Base-by-base conservation (phyloP, 2,329 filamentous ascomycete genomes). In the Diaporthe sp. region DNA sequence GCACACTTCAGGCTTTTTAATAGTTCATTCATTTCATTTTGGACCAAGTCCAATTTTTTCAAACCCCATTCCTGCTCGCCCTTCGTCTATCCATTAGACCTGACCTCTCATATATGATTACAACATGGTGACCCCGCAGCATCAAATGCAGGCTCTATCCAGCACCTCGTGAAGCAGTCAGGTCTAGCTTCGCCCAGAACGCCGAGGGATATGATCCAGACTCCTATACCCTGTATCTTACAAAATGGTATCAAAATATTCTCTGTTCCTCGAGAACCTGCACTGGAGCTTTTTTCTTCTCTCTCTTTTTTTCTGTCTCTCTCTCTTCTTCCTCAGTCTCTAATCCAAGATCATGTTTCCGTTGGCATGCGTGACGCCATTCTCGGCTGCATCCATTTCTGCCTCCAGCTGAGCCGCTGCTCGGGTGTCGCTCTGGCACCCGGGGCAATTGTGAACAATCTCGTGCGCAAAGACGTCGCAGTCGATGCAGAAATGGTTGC, bases 381-480 rank as follows among this genome's bases (percentile, higher is more conserved):
- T 73, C 19, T 59, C 70, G 55, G 69, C 59, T 17, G 57, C 71
- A 49, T 46, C 61, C 58, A 25, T 25, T 5, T 65, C 67, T 51
- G 61, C 59, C 46, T 73, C 62, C 49, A 49, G 13, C 74, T 76
- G 76, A 31, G 77, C 78, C 68, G 75, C 31, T 51, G 79, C 81
- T 28, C 86, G 81, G 5, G 84, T 85, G 74, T 87, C 86, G 80
- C 89, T 90, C 83, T 91, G 93, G 83, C 97, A 99, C 0, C 96
- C 96, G 0, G 97, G 96, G 81, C 97, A 99, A 84, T 98, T 98
- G 83, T 99, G 96, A 70, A 98, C 90, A 17, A 97, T 92, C 85
- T 98, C 95, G 82, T 99, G 97, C 34, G 95, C 94, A 85, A 97
- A 98, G 34, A 98, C 92, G 83, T 99, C 97, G 83, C 97, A 99